A percentile compares a stretch with the other conserved stretches of the same genome.
phyloP scores from a whole-genome alignment of 1,139 yeast genomes.

The Hansenula sp. region DNA sequence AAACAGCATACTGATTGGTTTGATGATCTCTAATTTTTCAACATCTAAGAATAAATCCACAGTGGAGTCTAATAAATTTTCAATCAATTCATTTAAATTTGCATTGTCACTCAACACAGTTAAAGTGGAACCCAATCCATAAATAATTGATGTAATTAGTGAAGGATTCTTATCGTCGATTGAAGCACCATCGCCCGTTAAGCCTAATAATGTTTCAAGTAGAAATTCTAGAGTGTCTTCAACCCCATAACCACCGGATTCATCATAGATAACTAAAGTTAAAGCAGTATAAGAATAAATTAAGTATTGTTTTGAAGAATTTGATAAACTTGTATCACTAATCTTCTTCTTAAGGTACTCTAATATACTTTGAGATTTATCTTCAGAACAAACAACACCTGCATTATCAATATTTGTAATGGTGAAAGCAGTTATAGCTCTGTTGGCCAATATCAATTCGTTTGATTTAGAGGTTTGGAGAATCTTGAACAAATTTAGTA shows the following conservation, averaged over 20 bases:
- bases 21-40: conserved; percentile 40
- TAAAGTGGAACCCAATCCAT: conserved; percentile 44
- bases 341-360: conserved; percentile 16
- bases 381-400: conserved; percentile 16
- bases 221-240: conserved; percentile 16
- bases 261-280: conserved; percentile 19
- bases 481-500: conserved; percentile 7
- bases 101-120: conserved; percentile 40
- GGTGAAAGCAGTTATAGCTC: conserved; percentile 18
- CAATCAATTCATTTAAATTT: conserved; percentile 39
- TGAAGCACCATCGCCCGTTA: conserved; percentile 5
- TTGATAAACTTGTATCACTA: conserved; percentile 10
- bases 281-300: conserved; percentile 20
- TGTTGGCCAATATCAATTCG: conserved; percentile 14
- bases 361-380: conserved; percentile 11
- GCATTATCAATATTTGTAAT: conserved; percentile 20
- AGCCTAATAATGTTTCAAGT: conserved; percentile 10
- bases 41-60: conserved; percentile 38
- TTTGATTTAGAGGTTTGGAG: conserved; percentile 9
- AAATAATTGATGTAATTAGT: conserved; percentile 14
- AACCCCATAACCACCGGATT: conserved; percentile 22
- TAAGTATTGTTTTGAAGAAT: conserved; percentile 13
- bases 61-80: conserved; percentile 29
- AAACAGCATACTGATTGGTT: conserved; percentile 56
- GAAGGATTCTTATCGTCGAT: conserved; percentile 6